A percentile compares a stretch with the other conserved stretches of the same genome.
phyloP scores from a whole-genome alignment of 2,329 filamentous ascomycete species.

The Cladosporium sp. region DNA sequence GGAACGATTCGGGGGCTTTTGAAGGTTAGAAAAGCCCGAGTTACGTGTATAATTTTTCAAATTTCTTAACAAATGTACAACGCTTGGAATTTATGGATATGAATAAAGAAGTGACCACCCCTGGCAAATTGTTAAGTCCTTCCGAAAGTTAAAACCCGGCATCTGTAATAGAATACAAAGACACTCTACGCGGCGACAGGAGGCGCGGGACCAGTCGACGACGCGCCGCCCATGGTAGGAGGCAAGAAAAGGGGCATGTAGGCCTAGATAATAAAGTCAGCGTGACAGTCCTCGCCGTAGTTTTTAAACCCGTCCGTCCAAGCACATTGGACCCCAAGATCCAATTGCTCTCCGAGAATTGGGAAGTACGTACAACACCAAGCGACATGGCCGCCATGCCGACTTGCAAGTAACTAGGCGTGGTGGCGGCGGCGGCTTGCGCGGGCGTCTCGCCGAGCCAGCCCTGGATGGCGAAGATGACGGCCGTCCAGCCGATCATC shows the following conservation, averaged over 20 bases:
- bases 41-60: slow-evolving; percentile 15
- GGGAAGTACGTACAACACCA: slow-evolving; percentile 44
- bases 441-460: slow-evolving; percentile 77
- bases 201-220: slow-evolving; percentile 13
- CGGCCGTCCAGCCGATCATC: slow-evolving; percentile 69
- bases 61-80: slow-evolving; percentile 14
- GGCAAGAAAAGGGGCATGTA: slow-evolving; percentile 69
- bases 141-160: not conserved
- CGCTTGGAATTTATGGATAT: not conserved
- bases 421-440: slow-evolving; percentile 63
- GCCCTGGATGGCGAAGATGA: slow-evolving; percentile 72
- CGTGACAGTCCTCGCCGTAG: not conserved
- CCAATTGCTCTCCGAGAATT: not conserved
- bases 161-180: not conserved
- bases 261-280: slow-evolving; percentile 42
- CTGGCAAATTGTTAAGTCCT: not conserved
- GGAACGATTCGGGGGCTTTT: not conserved
- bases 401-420: slow-evolving; percentile 73
- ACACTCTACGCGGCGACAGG: slow-evolving; percentile 13
- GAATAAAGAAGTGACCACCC: not conserved
- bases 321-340: not conserved
- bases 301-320: not conserved
- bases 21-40: not conserved
- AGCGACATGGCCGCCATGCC: slow-evolving; percentile 67
- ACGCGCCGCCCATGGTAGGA: slow-evolving; percentile 45